Conservation (phyloP, 2,329 filamentous ascomycete genomes). For the Nemania sp. region DNA sequence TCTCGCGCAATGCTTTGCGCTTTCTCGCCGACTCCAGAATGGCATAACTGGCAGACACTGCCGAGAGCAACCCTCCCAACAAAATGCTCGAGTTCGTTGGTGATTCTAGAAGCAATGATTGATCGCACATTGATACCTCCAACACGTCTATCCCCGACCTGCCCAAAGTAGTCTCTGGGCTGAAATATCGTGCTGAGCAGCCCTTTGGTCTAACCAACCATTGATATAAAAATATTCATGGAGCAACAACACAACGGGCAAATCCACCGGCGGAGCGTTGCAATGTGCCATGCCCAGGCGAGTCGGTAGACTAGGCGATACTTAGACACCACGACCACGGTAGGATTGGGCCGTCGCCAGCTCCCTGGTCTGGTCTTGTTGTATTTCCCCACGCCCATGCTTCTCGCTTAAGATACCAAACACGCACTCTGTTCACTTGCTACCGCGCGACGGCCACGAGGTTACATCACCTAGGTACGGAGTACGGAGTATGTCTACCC, state of each 20-base stretch:
- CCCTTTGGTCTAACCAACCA: conserved; percentile 10
- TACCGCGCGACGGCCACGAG: conserved; percentile 10
- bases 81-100: neutral
- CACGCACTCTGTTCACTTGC: neutral
- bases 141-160: neutral
- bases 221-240: conserved; percentile 5
- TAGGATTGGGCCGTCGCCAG: conserved; percentile 10
- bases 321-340: conserved; percentile 2
- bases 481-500: no score
- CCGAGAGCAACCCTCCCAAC: neutral
- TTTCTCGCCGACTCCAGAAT: no score
- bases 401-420: conserved; percentile 6
- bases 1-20: no score
- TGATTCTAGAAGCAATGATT: conserved; percentile 22
- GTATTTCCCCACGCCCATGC: neutral
- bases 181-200: neutral
- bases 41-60: neutral
- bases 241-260: neutral
- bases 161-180: conserved; percentile 2
- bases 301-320: neutral
- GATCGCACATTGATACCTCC: neutral
- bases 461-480: no score
- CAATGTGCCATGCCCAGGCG: conserved; percentile 3
- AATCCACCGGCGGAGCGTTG: conserved; percentile 9
- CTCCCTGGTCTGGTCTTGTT: conserved; percentile 6